A percentile compares a stretch with the other conserved stretches of the same genome.
Conservation (phyloP, 2,329 filamentous ascomycete genomes). For the Aspergillus vadensis region DNA sequence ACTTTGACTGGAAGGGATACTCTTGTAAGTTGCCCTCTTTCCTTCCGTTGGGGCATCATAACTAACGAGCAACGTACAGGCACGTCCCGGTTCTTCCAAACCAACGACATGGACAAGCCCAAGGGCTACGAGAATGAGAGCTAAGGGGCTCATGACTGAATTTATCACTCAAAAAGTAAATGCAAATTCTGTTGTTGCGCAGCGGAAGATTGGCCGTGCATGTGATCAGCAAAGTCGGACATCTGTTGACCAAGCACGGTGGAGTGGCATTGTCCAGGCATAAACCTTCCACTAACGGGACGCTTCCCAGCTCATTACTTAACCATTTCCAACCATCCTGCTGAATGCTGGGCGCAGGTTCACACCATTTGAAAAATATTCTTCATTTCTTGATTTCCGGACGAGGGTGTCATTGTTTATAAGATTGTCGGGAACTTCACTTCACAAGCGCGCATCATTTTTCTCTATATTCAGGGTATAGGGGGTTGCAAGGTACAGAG, state of each 20-base stretch:
- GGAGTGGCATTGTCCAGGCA: constrained; percentile 7
- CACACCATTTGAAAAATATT: background rate
- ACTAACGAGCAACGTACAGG: constrained; percentile 52
- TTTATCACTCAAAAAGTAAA: background rate
- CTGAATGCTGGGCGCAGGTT: background rate
- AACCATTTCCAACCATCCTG: background rate
- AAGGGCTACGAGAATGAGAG: constrained; percentile 77
- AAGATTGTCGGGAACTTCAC: background rate
- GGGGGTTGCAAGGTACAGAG: background rate
- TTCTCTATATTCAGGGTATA: background rate
- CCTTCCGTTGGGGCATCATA: background rate
- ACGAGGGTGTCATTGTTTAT: constrained; percentile 1
- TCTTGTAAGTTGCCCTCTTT: constrained; percentile 69
- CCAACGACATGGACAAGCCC: constrained; percentile 79
- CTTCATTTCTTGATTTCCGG: background rate
- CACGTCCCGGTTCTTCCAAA: constrained; percentile 81
- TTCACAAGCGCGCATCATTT: background rate
- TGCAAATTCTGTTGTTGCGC: constrained; percentile 13
- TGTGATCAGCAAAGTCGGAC: constrained; percentile 6
- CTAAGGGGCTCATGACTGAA: constrained; percentile 32
- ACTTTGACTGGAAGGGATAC: constrained; percentile 99
- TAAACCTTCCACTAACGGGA: background rate
- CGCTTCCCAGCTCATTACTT: background rate
- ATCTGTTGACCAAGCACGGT: constrained; percentile 10
- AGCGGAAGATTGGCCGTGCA: constrained; percentile 13